phyloP scores from a whole-genome alignment of 1,284 basidiomycete species.

The Bjerkandera adusta region DNA sequence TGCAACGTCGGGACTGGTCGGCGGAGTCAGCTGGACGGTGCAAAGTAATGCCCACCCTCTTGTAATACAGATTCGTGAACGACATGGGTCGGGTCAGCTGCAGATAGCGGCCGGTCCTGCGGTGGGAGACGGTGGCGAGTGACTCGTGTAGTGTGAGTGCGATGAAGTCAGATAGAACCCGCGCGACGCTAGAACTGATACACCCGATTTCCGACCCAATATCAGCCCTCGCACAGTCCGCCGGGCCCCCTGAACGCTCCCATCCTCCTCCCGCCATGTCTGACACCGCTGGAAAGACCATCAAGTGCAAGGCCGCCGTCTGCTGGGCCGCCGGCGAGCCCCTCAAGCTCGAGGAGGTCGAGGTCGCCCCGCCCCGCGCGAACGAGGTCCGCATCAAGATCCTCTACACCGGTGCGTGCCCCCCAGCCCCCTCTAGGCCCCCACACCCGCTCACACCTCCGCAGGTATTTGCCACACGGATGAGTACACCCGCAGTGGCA shows the following conservation, averaged over 20 bases:
- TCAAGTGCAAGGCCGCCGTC: conserved; percentile 93
- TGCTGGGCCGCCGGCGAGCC: conserved; percentile 95
- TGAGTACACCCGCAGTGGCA: conserved; percentile 95
- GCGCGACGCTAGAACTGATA: conserved; percentile 5
- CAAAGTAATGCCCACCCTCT: conserved; percentile 54
- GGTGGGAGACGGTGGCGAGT: too few species aligned
- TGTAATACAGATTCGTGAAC: conserved; percentile 78
- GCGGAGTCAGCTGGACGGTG: conserved; percentile 12
- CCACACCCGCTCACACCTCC: conserved; percentile 6
- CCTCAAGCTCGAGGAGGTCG: conserved; percentile 87
- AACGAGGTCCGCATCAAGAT: conserved; percentile 95
- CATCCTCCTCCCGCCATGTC: conserved; percentile 46
- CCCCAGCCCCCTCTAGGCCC: conserved; percentile 12
- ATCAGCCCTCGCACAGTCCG: neutral
- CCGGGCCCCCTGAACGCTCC: conserved; percentile 9
- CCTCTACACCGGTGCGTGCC: conserved; percentile 74
- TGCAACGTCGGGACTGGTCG: conserved; percentile 28
- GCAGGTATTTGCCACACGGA: conserved; percentile 97
- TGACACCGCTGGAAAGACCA: conserved; percentile 68
- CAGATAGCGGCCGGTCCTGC: neutral
- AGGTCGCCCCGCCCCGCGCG: conserved; percentile 88
- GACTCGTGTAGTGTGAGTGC: too few species aligned
- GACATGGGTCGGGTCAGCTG: conserved; percentile 43
- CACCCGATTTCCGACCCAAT: conserved; percentile 11
- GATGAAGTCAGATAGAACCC: conserved; percentile 9